Base-by-base conservation (phyloP, 768 basidiomycete species). In the Suillus americanus region DNA sequence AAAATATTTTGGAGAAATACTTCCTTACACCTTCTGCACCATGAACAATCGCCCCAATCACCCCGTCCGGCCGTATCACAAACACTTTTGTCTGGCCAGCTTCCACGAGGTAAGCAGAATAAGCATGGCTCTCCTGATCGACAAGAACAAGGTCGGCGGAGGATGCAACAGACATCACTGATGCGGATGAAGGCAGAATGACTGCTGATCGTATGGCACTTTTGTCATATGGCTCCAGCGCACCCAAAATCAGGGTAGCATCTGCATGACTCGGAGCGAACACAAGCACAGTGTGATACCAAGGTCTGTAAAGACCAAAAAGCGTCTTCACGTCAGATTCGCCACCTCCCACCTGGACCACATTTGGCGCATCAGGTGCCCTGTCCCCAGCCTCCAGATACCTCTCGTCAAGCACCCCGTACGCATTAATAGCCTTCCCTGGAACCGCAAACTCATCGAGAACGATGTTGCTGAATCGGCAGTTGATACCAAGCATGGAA, bases 61-160 rank as follows among this genome's bases (percentile, higher is more conserved):
- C 51, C 20, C 51, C 51, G 18, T 53, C 51, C 28, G 28, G 28
- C 28, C 50, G 84, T n/a, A 84, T 51, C 10, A 66, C 63, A 33
- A 80, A 71, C 4, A 74, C 73, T n/a, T 78, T 66, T 7, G 68
- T 67, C 51, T 75, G 77, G 7, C 71, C 72, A 20, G 74, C 71
- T 28, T 63, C 65, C 20, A 75, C 69, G 55, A 70, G 70, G 69
- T 82, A 82, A 1, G 75, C 72, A 2, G 67, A 67, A 65, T 78
- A 74, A 0, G 81, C 81, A 61, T 78, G 72, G 10, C 78, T 77
- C 1, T 67, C 66, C 16, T 64, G 62, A 64, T 81, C 79, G 33
- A 76, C 74, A 10, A 82, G 60, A 14, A 78, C 71, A 25, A 70
- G 73, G 62, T 75, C 74, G 1, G 74, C 74, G 23, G n/a, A 23